Evolutionary conservation across 2,329 filamentous ascomycete genomes (phyloP).

Genomic region (Colletotrichum lentis): DNA sequence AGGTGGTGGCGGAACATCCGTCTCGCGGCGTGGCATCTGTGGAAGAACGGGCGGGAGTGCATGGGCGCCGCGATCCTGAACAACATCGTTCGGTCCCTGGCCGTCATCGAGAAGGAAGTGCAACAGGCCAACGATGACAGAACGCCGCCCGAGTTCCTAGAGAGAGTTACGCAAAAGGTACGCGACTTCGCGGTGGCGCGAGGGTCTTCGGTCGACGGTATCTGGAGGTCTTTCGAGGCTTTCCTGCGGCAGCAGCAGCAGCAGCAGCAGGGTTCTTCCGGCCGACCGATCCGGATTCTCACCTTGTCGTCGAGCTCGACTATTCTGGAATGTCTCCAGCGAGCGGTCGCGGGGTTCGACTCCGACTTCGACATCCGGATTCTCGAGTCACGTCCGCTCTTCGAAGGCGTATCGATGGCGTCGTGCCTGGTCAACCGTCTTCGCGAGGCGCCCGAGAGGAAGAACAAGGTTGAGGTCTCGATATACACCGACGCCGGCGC

Average conservation of each 20-base stretch:
- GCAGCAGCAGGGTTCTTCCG: conserved; percentile 39
- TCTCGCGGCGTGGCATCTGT: conserved; percentile 68
- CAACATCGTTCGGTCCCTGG: conserved; percentile 57
- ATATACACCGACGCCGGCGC: conserved; percentile 69
- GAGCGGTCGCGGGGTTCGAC: conserved; percentile 48
- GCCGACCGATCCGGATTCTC: conserved; percentile 56
- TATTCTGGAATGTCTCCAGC: conserved; percentile 58
- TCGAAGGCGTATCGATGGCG: conserved; percentile 68
- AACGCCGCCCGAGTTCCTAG: conserved; percentile 33
- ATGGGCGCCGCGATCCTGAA: conserved; percentile 69
- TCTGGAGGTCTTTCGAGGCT: conserved; percentile 48
- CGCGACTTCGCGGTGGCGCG: conserved; percentile 39
- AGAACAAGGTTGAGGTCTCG: conserved; percentile 51
- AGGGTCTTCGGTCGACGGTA: conserved; percentile 43
- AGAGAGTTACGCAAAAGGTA: conserved; percentile 33
- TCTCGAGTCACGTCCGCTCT: conserved; percentile 72
- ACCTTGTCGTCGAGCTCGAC: conserved; percentile 72
- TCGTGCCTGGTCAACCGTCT: conserved; percentile 48
- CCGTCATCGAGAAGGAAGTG: conserved; percentile 48
- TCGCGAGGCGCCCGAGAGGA: conserved; percentile 40
- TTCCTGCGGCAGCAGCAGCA: conserved; percentile 42
- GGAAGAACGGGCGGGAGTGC: conserved; percentile 71
- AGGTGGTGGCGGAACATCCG: conserved; percentile 65
- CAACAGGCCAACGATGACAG: conserved; percentile 40
- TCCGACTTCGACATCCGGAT: conserved; percentile 63